Conservation (phyloP, 2,329 filamentous ascomycete genomes). For the Raffaelea ambrosiae region DNA sequence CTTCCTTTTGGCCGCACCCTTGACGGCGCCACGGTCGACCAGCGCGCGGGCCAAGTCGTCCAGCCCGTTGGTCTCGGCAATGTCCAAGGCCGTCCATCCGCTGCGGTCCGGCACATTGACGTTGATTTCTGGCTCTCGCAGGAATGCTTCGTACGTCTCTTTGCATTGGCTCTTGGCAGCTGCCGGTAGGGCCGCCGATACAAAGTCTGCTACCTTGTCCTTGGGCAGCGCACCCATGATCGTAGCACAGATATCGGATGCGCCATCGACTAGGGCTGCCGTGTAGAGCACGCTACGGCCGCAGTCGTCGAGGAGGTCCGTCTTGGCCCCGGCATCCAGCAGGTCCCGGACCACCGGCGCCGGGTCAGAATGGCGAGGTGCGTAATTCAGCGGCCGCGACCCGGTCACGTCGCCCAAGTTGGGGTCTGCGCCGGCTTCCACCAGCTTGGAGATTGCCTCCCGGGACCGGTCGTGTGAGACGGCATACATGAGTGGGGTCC, state of each 20-base stretch:
- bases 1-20: background rate
- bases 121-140: background rate
- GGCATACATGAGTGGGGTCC: conserved; percentile 9
- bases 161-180: too few species aligned
- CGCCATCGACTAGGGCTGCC: background rate
- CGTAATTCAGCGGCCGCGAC: conserved; percentile 1
- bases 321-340: background rate
- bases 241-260: background rate
- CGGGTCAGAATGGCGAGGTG: background rate
- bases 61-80: background rate
- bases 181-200: too few species aligned
- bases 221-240: too few species aligned
- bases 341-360: background rate
- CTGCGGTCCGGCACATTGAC: conserved; percentile 4
- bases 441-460: background rate
- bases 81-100: conserved; percentile 6
- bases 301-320: background rate
- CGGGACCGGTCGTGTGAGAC: background rate
- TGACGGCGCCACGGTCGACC: background rate
- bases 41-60: background rate
- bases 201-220: too few species aligned
- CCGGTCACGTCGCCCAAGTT: background rate
- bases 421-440: conserved; percentile 6
- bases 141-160: background rate
- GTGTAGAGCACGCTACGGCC: conserved; percentile 4